Conservation (phyloP, 2,329 filamentous ascomycete genomes). For the Aspergillus sp. region DNA sequence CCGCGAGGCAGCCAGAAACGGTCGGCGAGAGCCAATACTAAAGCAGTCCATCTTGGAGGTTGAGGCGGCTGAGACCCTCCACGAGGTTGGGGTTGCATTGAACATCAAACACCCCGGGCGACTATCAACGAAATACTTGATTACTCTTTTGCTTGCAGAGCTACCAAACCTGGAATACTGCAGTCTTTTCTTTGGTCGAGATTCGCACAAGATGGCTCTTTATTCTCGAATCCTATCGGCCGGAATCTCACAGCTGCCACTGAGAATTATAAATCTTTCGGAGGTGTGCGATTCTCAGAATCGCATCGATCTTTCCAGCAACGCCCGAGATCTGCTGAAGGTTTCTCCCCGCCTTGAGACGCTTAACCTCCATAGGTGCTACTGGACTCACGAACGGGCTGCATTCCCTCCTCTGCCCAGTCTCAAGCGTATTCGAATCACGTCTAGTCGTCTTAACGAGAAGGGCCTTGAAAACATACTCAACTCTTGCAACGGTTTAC, state of each 20-base stretch:
- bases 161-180: constrained; percentile 12
- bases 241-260: background rate
- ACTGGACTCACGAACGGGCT: background rate
- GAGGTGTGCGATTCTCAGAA: background rate
- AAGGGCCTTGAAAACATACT: constrained; percentile 1
- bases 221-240: background rate
- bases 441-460: background rate
- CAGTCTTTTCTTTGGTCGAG: constrained; percentile 3
- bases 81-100: background rate
- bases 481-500: constrained; percentile 1
- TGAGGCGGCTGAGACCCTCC: background rate
- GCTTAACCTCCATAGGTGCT: constrained; percentile 11
- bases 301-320: background rate
- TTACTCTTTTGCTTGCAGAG: constrained; percentile 5
- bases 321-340: background rate
- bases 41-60: background rate
- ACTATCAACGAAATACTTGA: constrained; percentile 2
- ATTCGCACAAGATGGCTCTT: background rate
- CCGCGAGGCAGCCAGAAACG: background rate
- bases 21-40: background rate
- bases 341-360: constrained; percentile 1
- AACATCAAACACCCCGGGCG: background rate
- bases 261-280: background rate
- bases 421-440: constrained; percentile 6
- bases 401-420: constrained; percentile 4